A percentile compares a stretch with the other conserved stretches of the same genome.
These are phyloP conservation scores for Sporothrix brunneoviolacea DNA, from an alignment of 2,329 filamentous ascomycete genomes.

Conservation along the genomic window DNA sequence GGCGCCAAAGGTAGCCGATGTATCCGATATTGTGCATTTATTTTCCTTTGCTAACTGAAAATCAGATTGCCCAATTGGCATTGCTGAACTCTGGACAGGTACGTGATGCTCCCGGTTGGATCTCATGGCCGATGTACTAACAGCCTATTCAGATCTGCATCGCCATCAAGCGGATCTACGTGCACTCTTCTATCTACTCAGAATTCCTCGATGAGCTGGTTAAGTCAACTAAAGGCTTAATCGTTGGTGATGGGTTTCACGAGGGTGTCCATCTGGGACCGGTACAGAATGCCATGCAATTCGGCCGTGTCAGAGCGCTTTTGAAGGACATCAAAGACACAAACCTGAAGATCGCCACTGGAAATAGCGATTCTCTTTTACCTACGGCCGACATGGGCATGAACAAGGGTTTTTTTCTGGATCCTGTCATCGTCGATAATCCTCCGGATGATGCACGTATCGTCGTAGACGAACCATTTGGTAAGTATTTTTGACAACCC, in stretches of 20 bases:
- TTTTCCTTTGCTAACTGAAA: too few species aligned
- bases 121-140: too few species aligned
- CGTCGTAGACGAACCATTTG: slow-evolving; percentile 44
- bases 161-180: slow-evolving; percentile 44
- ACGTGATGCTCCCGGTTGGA: too few species aligned
- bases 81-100: slow-evolving; percentile 28
- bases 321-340: slow-evolving; percentile 42
- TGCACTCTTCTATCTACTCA: slow-evolving; percentile 44
- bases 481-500: not conserved
- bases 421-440: slow-evolving; percentile 54
- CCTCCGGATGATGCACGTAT: slow-evolving; percentile 49
- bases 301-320: slow-evolving; percentile 44
- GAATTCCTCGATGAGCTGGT: slow-evolving; percentile 40
- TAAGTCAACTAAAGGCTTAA: slow-evolving; percentile 33
- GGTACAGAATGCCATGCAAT: slow-evolving; percentile 55
- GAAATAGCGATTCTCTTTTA: slow-evolving; percentile 11
- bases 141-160: slow-evolving; percentile 37
- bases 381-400: slow-evolving; percentile 13
- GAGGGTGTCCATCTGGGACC: slow-evolving; percentile 41
- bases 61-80: slow-evolving; percentile 14
- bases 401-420: slow-evolving; percentile 46
- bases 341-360: slow-evolving; percentile 31
- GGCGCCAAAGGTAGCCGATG: slow-evolving; percentile 20
- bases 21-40: not conserved
- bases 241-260: slow-evolving; percentile 37